Conservation (phyloP, 768 basidiomycete genomes). For the Leccinum variicolor region DNA sequence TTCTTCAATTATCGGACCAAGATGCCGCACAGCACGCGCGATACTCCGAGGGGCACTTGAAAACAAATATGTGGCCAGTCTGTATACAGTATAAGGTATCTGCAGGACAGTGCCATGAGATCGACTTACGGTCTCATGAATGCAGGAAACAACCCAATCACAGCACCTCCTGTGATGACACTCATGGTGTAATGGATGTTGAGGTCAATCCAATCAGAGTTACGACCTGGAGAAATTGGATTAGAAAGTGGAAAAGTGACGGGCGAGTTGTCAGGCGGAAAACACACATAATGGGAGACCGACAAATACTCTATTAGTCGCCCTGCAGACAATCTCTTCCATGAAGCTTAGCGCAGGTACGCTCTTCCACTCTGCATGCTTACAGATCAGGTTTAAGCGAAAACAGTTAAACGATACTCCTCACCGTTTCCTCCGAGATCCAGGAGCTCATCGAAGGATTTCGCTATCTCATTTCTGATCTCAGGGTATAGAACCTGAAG, state of each 20-base stretch:
- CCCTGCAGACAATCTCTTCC: constrained; percentile 37
- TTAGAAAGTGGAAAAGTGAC: background rate
- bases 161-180: constrained; percentile 16
- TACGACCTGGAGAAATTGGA: background rate
- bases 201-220: constrained; percentile 16
- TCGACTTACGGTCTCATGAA: constrained; percentile 31
- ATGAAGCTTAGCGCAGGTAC: constrained; percentile 1
- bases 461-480: constrained; percentile 42
- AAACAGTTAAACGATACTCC: background rate
- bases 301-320: constrained; percentile 45
- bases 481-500: constrained; percentile 36
- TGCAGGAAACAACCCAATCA: constrained; percentile 21
- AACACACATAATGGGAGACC: constrained; percentile 42
- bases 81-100: background rate
- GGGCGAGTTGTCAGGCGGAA: background rate
- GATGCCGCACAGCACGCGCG: background rate
- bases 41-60: background rate
- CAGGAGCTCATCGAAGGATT: constrained; percentile 27
- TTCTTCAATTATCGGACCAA: constrained; percentile 31
- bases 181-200: constrained; percentile 30
- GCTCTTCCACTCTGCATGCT: background rate
- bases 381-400: background rate
- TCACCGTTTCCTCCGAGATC: background rate
- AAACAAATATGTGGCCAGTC: background rate
- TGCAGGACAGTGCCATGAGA: background rate